Evolutionary conservation across 768 basidiomycete genomes (phyloP).

Genomic region (Filobasidium wieringae): DNA sequence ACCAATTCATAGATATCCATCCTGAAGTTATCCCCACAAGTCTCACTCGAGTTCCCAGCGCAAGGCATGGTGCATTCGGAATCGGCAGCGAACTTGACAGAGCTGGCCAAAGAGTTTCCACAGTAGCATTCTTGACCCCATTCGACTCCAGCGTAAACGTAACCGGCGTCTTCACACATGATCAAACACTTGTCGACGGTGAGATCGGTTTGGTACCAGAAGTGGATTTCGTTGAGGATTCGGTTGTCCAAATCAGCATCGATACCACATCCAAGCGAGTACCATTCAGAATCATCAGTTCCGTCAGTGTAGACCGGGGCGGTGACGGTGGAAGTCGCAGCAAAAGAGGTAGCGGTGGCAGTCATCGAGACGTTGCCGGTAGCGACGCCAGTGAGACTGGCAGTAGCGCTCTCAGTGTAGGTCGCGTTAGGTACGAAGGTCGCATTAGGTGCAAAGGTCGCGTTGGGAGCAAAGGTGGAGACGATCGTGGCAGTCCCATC

Average conservation of each 20-base stretch:
- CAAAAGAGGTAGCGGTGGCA: slow-evolving; percentile 12
- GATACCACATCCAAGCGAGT: slow-evolving; percentile 34
- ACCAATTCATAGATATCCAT: slow-evolving; percentile 33
- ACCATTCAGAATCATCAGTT: slow-evolving; percentile 31
- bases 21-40: slow-evolving; percentile 33
- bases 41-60: slow-evolving; percentile 30
- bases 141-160: slow-evolving; percentile 36
- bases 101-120: slow-evolving; percentile 21
- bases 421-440: slow-evolving; percentile 13
- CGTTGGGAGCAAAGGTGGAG: neutral
- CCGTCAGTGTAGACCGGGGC: slow-evolving; percentile 18
- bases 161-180: slow-evolving; percentile 33
- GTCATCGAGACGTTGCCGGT: slow-evolving; percentile 12
- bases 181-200: slow-evolving; percentile 36
- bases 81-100: slow-evolving; percentile 20
- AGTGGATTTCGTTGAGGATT: slow-evolving; percentile 18
- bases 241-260: slow-evolving; percentile 17
- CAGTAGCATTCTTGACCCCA: slow-evolving; percentile 39
- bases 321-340: slow-evolving; percentile 13
- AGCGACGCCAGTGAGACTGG: neutral
- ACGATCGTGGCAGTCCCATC: neutral
- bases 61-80: slow-evolving; percentile 30
- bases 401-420: slow-evolving; percentile 1
- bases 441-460: neutral
- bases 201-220: slow-evolving; percentile 16